Evolutionary conservation across 495 filamentous ascomycete genomes (phyloP), one percentile per base, ranked within the genome.

Genomic region (Aspergillus leporis): DNA sequence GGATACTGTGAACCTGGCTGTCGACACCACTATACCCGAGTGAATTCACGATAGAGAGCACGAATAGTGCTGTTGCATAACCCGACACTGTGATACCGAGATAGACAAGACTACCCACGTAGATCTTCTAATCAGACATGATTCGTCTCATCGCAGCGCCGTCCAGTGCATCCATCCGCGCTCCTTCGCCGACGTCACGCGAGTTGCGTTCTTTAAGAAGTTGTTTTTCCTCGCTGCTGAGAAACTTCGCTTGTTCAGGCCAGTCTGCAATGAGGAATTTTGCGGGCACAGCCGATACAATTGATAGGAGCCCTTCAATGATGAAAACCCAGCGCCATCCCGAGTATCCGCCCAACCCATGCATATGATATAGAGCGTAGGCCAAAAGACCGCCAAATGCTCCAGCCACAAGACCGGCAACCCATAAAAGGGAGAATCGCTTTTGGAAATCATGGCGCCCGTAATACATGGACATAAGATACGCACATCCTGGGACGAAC

Each of bases 331-430:
- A 83, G 53, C 81, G 73, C 81, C 79, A 84, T 4, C 74, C 77
- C 58, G 76, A 66, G 47, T 84, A 72, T 6, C 59, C 69, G 21
- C 65, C 62, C 14, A 74, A 51, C 0, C 71, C 75, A n/a, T 73
- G 68, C 38, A 89, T 81, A n/a, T 77, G 68, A 7, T 74, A 70
- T 32, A 85, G 74, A 14, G 75, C 81, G 55, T 79, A 81, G 0
- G 85, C 82, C 7, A 86, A 74, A 10, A 87, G 70, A 56, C 83
- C 83, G 49, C 83, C 81, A 62, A 88, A 85, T 7, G 80, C 81
- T 8, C 85, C 84, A 10, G 80, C 80, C 13, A 86, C 53, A 52
- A 83, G 78, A 7, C 74, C 70, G 1, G 80, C 75, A 34, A 74
- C 75, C 67, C 81, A 85, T 68, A 83, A 83, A 2, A 83, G 65